A percentile compares a stretch with the other conserved stretches of the same genome.
These are phyloP conservation scores for Zizania palustris DNA, from an alignment of 202 grass and related monocot genomes.

Conservation along the genomic window DNA sequence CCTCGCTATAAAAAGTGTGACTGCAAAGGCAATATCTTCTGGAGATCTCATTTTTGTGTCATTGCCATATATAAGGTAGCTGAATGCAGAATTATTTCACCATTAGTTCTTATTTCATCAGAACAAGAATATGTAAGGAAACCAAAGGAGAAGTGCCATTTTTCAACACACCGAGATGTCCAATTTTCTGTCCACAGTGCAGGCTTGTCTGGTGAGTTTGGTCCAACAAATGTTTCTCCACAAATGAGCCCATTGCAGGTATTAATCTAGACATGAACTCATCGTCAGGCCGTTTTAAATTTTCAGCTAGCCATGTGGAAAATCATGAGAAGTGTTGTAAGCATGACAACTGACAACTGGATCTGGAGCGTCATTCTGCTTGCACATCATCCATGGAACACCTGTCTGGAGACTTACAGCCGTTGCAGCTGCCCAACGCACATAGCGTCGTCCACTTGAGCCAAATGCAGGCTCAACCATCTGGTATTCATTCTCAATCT, in stretches of 20 bases:
- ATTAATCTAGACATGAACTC: slow-evolving; percentile 70
- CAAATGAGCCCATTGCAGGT: slow-evolving; percentile 81
- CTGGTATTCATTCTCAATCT: slow-evolving; percentile 96
- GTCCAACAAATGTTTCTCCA: slow-evolving; percentile 75
- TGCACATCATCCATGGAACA: slow-evolving; percentile 97
- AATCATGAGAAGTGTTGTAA: slow-evolving; percentile 2
- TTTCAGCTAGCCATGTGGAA: not conserved
- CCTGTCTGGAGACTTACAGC: slow-evolving; percentile 69
- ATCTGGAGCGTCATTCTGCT: slow-evolving; percentile 90
- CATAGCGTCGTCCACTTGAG: slow-evolving; percentile 59
- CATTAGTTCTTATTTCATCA: slow-evolving; percentile 13
- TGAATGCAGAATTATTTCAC: slow-evolving; percentile 18
- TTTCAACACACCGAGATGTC: slow-evolving; percentile 59
- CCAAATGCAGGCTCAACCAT: slow-evolving; percentile 76
- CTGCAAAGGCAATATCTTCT: slow-evolving; percentile 77
- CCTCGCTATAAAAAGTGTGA: slow-evolving; percentile 66
- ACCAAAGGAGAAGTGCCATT: slow-evolving; percentile 5
- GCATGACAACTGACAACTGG: slow-evolving; percentile 63
- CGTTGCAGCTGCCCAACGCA: slow-evolving; percentile 72
- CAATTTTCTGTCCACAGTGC: slow-evolving; percentile 89
- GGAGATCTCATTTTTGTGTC: slow-evolving; percentile 62
- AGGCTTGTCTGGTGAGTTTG: slow-evolving; percentile 79
- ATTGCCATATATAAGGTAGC: slow-evolving; percentile 64
- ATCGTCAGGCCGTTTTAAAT: slow-evolving; percentile 7
- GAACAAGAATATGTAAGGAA: not conserved